Base-by-base conservation (phyloP, 1,284 basidiomycete species). In the Papiliotrema fonsecae region DNA sequence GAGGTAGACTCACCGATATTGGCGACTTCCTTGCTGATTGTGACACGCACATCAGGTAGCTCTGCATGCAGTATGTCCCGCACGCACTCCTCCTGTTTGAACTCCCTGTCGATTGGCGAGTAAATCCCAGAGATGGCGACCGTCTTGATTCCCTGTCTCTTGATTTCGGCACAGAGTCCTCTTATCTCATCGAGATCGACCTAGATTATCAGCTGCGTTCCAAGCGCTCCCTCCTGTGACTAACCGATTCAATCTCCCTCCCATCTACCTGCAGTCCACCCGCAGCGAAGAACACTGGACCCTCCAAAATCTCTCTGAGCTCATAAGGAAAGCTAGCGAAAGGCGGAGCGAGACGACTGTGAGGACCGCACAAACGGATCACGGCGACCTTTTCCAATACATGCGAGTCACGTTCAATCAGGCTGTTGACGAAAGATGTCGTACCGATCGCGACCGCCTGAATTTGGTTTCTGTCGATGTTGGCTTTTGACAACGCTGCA, bases 181-280 rank as follows among this genome's bases (percentile, higher is more conserved):
- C 54, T 38, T 27, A 72, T 62, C 56, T 72, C 65, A 10, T 46
- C 39, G 4, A 49, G 47, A 38, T 69, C 55, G n/a, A 72, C 58
- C 54, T 62, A 30, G 34, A 39, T 6, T 18, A 18, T 26, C n/a
- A n/a, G n/a, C n/a, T n/a, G n/a, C n/a, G n/a, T n/a, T n/a, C n/a
- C n/a, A n/a, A n/a, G n/a, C n/a, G n/a, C n/a, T n/a, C n/a, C n/a
- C n/a, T n/a, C n/a, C n/a, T n/a, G n/a, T 16, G 14, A 53, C 56
- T 42, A 45, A 60, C 58, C n/a, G 39, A 19, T 6, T 43, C 38
- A 28, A 66, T 66, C 46, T 58, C 56, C 21, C 36, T 32, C 1
- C 67, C 67, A 45, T 69, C 67, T 25, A 69, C 58, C 48, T 69
- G 64, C 22, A 69, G 43, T 2, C 67, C 67, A 2, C 66, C 65